Evolutionary conservation across 2,329 filamentous ascomycete genomes (phyloP).

Genomic region (Zymoseptoria passerinii): DNA sequence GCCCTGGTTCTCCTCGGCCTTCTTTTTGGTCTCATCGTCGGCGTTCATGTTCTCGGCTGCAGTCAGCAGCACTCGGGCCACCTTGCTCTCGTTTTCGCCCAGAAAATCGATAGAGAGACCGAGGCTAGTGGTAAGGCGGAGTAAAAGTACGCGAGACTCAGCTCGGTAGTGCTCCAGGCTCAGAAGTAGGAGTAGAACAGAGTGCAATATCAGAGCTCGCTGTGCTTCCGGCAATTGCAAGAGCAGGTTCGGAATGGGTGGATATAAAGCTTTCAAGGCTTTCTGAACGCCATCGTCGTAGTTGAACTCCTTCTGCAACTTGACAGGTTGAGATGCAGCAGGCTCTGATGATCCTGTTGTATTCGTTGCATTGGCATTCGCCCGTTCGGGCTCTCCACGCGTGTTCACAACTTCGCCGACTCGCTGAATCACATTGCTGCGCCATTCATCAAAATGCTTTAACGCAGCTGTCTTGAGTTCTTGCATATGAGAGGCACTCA

Average conservation of each 20-base stretch:
- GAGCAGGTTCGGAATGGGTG: constrained; percentile 32
- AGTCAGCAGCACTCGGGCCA: constrained; percentile 66
- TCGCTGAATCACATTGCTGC: constrained; percentile 58
- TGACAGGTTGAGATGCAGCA: constrained; percentile 13
- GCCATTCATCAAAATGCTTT: constrained; percentile 72
- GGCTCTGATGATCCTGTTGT: constrained; percentile 4
- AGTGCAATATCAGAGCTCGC: constrained; percentile 31
- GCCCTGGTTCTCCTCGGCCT: constrained; percentile 57
- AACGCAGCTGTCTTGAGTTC: constrained; percentile 64
- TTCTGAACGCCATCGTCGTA: constrained; percentile 26
- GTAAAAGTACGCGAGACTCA: constrained; percentile 30
- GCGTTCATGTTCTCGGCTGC: constrained; percentile 70
- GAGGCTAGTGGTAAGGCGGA: constrained; percentile 29
- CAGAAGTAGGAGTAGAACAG: constrained; percentile 31
- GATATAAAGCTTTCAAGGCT: constrained; percentile 27
- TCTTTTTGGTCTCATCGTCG: constrained; percentile 66
- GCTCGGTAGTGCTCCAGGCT: constrained; percentile 34
- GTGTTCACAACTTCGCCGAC: constrained; percentile 57
- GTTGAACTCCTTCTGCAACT: constrained; percentile 17
- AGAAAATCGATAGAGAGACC: constrained; percentile 27
- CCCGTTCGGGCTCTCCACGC: constrained; percentile 24
- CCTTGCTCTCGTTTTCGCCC: constrained; percentile 49
- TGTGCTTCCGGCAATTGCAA: constrained; percentile 29
- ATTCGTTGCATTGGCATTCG: constrained; percentile 21
- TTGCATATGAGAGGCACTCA: constrained; percentile 44